Evolutionary conservation across 148 eudicot genomes (phyloP).

Genomic region (Rhododendron ovatum): DNA sequence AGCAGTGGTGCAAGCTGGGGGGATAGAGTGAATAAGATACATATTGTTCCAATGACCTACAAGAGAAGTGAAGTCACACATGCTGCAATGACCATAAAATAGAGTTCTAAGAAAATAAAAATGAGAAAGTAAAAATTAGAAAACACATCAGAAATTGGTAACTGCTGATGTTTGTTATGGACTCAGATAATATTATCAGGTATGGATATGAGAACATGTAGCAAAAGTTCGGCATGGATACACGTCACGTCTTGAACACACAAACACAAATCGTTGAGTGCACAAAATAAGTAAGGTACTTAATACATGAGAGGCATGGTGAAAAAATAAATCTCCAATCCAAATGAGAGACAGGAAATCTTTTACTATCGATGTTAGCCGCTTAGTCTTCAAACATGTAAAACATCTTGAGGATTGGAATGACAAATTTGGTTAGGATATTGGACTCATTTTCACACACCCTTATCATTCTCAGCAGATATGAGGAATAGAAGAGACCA

Average conservation of each 20-base stretch:
- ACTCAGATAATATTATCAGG: background rate
- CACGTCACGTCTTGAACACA: background rate
- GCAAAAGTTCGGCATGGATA: background rate
- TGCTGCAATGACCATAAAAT: slow-evolving; percentile 2
- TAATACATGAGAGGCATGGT: background rate
- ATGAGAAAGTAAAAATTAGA: background rate
- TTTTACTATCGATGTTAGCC: background rate
- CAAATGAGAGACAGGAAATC: background rate
- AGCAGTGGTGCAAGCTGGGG: slow-evolving; percentile 87
- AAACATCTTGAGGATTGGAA: background rate
- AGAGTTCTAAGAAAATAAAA: slow-evolving; percentile 3
- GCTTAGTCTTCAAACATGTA: background rate
- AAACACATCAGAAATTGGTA: background rate
- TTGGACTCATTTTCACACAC: background rate
- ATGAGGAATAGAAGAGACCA: background rate
- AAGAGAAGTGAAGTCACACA: slow-evolving; percentile 23
- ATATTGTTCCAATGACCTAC: slow-evolving; percentile 83
- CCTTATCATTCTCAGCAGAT: background rate
- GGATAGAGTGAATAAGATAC: slow-evolving; percentile 75
- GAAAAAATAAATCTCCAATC: background rate
- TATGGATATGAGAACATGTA: background rate
- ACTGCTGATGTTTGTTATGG: background rate
- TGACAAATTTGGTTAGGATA: background rate
- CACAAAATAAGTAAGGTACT: background rate
- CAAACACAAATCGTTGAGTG: background rate